Conservation (phyloP, 352 stramenopile genomes). For the Phytophthora hybrid region DNA sequence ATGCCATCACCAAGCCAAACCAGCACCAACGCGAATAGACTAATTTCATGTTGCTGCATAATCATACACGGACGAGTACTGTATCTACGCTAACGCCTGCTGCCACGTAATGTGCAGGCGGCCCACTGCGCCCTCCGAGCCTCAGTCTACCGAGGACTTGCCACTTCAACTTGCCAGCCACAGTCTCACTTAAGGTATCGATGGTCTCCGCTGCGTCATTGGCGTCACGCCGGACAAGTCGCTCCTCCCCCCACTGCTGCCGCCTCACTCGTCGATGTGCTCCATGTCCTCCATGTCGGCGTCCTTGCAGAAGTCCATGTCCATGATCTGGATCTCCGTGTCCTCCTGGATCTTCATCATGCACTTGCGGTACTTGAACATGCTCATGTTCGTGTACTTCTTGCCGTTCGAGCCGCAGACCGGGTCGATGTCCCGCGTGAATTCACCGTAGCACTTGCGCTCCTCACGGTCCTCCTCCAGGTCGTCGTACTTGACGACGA, state of each 20-base stretch:
- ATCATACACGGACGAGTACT: constrained; percentile 42
- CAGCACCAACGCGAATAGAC: constrained; percentile 24
- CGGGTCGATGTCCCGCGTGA: constrained; percentile 57
- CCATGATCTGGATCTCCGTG: constrained; percentile 41
- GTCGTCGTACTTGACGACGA: constrained; percentile 30
- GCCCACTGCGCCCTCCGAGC: constrained; percentile 7
- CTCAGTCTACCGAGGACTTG: constrained; percentile 18
- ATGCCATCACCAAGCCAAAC: not conserved
- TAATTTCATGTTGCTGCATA: constrained; percentile 41
- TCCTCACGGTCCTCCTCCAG: constrained; percentile 35
- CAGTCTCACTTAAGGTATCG: constrained; percentile 8
- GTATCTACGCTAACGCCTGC: constrained; percentile 16
- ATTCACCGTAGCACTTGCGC: constrained; percentile 47
- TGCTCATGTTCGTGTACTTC: constrained; percentile 61
- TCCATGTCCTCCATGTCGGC: constrained; percentile 45
- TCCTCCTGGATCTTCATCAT: constrained; percentile 42
- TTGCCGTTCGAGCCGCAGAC: constrained; percentile 70
- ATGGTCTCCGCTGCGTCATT: constrained; percentile 1
- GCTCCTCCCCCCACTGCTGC: constrained; percentile 3
- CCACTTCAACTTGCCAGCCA: constrained; percentile 23
- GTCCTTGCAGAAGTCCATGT: constrained; percentile 57
- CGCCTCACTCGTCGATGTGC: constrained; percentile 29
- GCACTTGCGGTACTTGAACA: constrained; percentile 68
- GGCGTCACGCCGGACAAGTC: constrained; percentile 13
- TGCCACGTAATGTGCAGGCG: constrained; percentile 22